Evolutionary conservation across 352 stramenopile species (phyloP).

Genomic region (Pythium phragmitis): DNA sequence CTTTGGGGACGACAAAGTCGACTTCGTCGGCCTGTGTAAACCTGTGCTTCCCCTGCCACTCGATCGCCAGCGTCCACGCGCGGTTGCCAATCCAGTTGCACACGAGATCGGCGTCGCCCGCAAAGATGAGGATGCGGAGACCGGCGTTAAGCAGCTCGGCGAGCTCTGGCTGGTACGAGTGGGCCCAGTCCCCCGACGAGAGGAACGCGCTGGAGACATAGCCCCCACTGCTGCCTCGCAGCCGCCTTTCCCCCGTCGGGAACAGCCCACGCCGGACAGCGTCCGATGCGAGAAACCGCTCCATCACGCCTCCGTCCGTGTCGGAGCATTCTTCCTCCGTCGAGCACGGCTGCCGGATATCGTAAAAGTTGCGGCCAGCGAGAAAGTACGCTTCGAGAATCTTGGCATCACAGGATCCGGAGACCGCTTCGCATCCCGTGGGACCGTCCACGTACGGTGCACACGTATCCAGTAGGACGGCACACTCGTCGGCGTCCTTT

Average conservation of each 20-base stretch:
- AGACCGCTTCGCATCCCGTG: background rate
- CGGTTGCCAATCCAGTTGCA: constrained; percentile 94
- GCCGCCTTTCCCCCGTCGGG: constrained; percentile 30
- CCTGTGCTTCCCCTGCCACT: constrained; percentile 79
- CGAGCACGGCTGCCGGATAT: constrained; percentile 47
- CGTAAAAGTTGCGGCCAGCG: constrained; percentile 46
- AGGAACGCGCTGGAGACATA: constrained; percentile 40
- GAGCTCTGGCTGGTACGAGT: constrained; percentile 71
- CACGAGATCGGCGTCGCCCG: constrained; percentile 91
- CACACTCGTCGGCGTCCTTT: constrained; percentile 21
- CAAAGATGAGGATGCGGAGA: constrained; percentile 21
- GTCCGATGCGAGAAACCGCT: constrained; percentile 12
- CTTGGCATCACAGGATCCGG: background rate
- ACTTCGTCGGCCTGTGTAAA: constrained; percentile 49
- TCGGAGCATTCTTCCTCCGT: constrained; percentile 17
- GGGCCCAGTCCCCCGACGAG: constrained; percentile 78
- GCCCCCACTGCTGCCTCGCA: constrained; percentile 2
- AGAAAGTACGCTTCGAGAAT: constrained; percentile 22
- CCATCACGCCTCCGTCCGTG: constrained; percentile 13
- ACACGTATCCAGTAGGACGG: constrained; percentile 21
- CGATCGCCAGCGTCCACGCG: constrained; percentile 85
- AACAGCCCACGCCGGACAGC: background rate
- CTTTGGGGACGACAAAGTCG: constrained; percentile 17
- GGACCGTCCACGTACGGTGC: background rate
- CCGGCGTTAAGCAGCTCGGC: constrained; percentile 61